These are phyloP conservation scores for Pythium brachiatum DNA, from an alignment of 352 stramenopile species.

Conservation along the genomic window DNA sequence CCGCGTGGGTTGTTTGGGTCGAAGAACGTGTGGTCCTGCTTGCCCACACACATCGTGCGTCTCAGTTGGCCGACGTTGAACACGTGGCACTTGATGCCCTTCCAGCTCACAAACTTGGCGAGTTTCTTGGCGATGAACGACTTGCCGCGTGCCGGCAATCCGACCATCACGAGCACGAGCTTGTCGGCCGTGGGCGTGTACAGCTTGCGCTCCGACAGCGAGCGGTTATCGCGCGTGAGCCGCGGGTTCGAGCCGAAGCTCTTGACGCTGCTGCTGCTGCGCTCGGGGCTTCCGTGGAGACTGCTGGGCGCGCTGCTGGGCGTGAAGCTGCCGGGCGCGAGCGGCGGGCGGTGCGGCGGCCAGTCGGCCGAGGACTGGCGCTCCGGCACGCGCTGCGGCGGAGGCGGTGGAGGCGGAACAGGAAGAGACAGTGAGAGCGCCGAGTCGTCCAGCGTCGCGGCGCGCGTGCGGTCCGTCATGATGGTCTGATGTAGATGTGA, in stretches of 20 bases:
- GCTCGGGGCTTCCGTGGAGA: conserved; percentile 23
- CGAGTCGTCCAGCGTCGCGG: too few relatives aligned
- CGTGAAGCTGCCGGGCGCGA: conserved; percentile 8
- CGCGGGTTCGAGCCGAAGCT: conserved; percentile 5
- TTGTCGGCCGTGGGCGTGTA: conserved; percentile 90
- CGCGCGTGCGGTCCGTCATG: conserved; percentile 7
- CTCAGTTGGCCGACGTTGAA: conserved; percentile 96
- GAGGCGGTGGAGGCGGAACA: conserved; percentile 3
- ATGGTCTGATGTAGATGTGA: neutral
- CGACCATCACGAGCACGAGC: conserved; percentile 95
- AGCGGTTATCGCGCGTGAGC: conserved; percentile 24
- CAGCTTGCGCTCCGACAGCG: conserved; percentile 68
- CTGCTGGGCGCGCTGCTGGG: conserved; percentile 22
- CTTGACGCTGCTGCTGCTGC: conserved; percentile 11
- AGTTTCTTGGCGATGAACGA: conserved; percentile 95
- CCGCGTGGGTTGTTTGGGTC: conserved; percentile 86
- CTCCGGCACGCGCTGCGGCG: conserved; percentile 13
- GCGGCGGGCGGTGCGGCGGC: conserved; percentile 12
- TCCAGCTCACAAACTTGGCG: conserved; percentile 79
- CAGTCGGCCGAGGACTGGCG: conserved; percentile 22
- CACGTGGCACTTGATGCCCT: conserved; percentile 76
- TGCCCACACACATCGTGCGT: conserved; percentile 64
- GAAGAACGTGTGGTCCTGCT: conserved; percentile 91
- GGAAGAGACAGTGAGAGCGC: neutral
- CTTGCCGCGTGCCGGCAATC: conserved; percentile 93